Evolutionary conservation across 208 protist species (phyloP), one percentile per base, ranked within the genome.

Genomic region (Trypanosoma vivax): DNA sequence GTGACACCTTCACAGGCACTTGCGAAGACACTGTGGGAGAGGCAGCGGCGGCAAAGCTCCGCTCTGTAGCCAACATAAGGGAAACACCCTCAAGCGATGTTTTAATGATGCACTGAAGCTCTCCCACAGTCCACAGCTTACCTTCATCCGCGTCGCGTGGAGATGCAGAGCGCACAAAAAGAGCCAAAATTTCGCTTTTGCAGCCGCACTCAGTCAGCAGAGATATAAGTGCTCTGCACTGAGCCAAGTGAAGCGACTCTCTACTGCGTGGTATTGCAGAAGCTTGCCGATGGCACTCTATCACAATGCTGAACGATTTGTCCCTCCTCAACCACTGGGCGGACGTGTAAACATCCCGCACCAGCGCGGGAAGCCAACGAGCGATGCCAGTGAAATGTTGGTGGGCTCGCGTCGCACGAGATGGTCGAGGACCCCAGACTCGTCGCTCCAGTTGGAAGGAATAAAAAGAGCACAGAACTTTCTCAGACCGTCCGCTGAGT

Each of bases 291-390:
- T 49, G 39, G 24, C 58, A 61, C 48, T 70, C 70, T 34, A 92
- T 45, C 0, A 86, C 68, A 39, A 56, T 54, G 0, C 65, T 62
- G 42, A 87, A 51, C 52, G 69, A 67, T 40, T 71, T 76, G 27
- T 92, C 85, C 19, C 65, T 70, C 13, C 50, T 30, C 18, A 89
- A 37, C 27, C 79, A 70, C 37, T 83, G 73, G 2, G 88, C 57
- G 13, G 64, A 68, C 11, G 73, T 76, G 14, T 79, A 73, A 18
- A 90, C 54, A 40, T 93, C 79, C 21, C 65, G 58, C 52, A 80
- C 79, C 2, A 90, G 35, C 73, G 70, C 10, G 76, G 83, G 18
- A 90, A 47, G 0, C 56, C 82, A 31, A 84, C 83, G 29, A 93
- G 57, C 25, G 83, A 60, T 1, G 80, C 79, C n/a, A 93, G 48